Conservation (phyloP, 345 rosid species). For the Rhizophora apiculata region DNA sequence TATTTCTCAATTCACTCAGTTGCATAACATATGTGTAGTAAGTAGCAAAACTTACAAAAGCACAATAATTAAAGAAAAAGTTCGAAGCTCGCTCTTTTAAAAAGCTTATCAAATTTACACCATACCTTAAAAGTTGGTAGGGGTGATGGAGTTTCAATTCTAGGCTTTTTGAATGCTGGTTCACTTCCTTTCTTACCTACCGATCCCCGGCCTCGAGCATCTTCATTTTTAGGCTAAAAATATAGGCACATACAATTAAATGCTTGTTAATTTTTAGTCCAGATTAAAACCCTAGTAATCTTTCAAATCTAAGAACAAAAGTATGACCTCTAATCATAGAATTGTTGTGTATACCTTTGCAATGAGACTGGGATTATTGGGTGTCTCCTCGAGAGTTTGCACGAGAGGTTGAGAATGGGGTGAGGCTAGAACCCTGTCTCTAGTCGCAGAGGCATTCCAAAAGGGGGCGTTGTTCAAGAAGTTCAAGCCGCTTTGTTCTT, state of each 20-base stretch:
- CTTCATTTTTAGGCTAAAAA: conserved; percentile 13
- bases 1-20: not conserved
- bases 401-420: conserved; percentile 21
- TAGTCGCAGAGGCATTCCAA: conserved; percentile 23
- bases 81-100: not conserved
- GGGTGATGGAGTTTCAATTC: conserved; percentile 36
- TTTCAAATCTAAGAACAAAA: not conserved
- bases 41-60: no score
- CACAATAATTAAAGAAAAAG: not conserved
- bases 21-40: no score
- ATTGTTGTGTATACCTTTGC: conserved; percentile 8
- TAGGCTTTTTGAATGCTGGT: conserved; percentile 26
- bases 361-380: conserved; percentile 24
- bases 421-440: conserved; percentile 10
- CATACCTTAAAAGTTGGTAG: conserved; percentile 34
- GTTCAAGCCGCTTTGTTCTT: conserved; percentile 14
- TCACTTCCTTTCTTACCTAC: conserved; percentile 25
- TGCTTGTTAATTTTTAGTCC: not conserved
- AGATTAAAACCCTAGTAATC: not conserved
- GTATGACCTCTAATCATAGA: not conserved
- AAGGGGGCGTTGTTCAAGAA: conserved; percentile 21
- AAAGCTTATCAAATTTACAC: not conserved
- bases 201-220: conserved; percentile 15
- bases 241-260: not conserved
- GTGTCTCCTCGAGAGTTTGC: conserved; percentile 35